Conservation (phyloP, 1,284 basidiomycete genomes). For the Laetiporus sulphureus region DNA sequence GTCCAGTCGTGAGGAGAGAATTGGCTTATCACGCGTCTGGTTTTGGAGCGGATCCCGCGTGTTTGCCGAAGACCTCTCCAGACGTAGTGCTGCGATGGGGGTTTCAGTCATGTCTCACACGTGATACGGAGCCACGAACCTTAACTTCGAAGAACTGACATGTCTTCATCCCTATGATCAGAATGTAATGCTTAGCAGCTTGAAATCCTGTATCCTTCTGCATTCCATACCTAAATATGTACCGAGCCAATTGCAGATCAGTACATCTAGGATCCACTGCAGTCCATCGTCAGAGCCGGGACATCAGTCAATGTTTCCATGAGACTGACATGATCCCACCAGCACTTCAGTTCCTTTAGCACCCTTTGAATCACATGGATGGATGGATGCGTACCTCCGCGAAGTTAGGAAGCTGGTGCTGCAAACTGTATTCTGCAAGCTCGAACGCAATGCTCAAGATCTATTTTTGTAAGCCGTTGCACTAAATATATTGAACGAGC, state of each 20-base stretch:
- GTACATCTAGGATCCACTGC: conserved; percentile 80
- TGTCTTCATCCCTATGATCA: conserved; percentile 67
- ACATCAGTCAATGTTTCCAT: too few relatives aligned
- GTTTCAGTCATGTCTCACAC: conserved; percentile 3
- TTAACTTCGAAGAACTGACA: conserved; percentile 84
- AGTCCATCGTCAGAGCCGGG: too few relatives aligned
- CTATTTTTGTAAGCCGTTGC: conserved; percentile 29
- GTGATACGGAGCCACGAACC: conserved; percentile 34
- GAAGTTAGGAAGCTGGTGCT: conserved; percentile 80
- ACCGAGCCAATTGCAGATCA: conserved; percentile 82
- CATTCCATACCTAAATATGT: conserved; percentile 60
- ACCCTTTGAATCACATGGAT: conserved; percentile 9
- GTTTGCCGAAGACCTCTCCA: conserved; percentile 80
- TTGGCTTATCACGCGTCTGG: conserved; percentile 70
- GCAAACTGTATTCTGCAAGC: conserved; percentile 77
- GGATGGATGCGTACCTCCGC: conserved; percentile 52
- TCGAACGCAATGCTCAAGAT: conserved; percentile 82
- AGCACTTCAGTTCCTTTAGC: conserved; percentile 45
- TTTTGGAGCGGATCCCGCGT: conserved; percentile 68
- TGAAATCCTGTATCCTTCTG: conserved; percentile 6
- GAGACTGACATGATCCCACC: conserved; percentile 80
- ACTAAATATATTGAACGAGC: conserved; percentile 4
- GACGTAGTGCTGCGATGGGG: conserved; percentile 53
- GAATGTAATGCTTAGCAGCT: conserved; percentile 3
- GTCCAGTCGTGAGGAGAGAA: conserved; percentile 85